Evolutionary conservation across 1,284 basidiomycete species (phyloP).

Genomic region (Ustilago hordei): DNA sequence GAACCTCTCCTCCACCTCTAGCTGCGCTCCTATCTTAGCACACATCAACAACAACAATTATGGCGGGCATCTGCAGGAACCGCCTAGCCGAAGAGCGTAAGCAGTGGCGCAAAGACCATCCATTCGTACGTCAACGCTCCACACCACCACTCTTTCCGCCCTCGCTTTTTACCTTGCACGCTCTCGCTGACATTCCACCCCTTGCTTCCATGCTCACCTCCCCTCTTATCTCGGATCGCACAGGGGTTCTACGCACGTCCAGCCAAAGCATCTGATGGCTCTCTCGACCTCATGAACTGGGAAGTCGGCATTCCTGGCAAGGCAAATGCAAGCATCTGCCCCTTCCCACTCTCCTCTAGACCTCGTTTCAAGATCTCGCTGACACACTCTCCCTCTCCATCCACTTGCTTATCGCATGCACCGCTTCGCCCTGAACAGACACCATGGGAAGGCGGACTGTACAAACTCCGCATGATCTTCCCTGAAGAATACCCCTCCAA

Average conservation of each 20-base stretch:
- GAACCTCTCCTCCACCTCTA: not conserved
- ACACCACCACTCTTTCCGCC: not conserved
- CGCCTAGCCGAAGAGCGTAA: slow-evolving; percentile 94
- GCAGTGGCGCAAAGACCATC: slow-evolving; percentile 99
- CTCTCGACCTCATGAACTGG: slow-evolving; percentile 97
- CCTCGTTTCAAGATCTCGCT: not conserved
- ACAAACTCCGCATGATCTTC: slow-evolving; percentile 85
- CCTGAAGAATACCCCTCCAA: slow-evolving; percentile 82
- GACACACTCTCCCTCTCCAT: not conserved
- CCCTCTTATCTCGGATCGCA: not conserved
- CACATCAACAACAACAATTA: slow-evolving; percentile 22
- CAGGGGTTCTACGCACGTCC: slow-evolving; percentile 98
- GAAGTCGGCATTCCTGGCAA: slow-evolving; percentile 80
- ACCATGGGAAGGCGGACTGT: slow-evolving; percentile 94
- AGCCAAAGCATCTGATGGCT: slow-evolving; percentile 86
- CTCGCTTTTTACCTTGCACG: not conserved
- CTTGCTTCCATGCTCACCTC: not conserved
- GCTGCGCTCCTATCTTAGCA: not conserved
- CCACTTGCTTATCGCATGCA: not conserved
- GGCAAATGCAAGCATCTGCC: slow-evolving; percentile 61
- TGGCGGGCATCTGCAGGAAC: slow-evolving; percentile 55
- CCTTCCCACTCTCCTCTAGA: not conserved
- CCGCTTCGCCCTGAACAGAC: slow-evolving; percentile 75
- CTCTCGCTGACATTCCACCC: not conserved
- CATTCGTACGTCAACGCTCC: slow-evolving; percentile 81